A percentile compares a stretch with the other conserved stretches of the same genome.
phyloP scores from a whole-genome alignment of 345 rosid species.

The Salix suchowensis region DNA sequence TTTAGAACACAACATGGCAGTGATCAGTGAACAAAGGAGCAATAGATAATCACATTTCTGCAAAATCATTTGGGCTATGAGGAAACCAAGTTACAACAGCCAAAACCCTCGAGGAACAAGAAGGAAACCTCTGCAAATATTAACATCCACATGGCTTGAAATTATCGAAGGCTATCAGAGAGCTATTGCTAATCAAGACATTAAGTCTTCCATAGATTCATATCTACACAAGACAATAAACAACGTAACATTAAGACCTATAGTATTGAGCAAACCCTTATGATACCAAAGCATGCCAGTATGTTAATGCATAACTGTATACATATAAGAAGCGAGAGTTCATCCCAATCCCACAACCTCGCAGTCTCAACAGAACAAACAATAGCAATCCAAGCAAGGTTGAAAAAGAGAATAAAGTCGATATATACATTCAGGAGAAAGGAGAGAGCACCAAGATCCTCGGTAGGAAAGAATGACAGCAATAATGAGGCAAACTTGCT shows the following conservation, averaged over 20 bases:
- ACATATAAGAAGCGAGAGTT: not conserved
- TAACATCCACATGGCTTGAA: not conserved
- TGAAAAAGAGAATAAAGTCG: not conserved
- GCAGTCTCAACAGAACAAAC: not conserved
- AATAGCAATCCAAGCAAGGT: not conserved
- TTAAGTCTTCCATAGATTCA: not conserved
- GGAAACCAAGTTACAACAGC: not conserved
- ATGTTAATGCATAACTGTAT: not conserved
- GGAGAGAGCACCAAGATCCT: not conserved
- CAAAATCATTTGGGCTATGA: not conserved
- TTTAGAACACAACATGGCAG: not conserved
- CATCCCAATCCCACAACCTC: not conserved
- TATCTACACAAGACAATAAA: not conserved
- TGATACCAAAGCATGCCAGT: not conserved
- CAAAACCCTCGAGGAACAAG: not conserved
- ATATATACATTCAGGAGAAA: not conserved
- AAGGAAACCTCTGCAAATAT: not conserved
- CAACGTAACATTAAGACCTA: not conserved
- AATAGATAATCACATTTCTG: not conserved
- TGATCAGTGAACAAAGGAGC: not conserved
- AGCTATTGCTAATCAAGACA: not conserved
- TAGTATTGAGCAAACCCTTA: not conserved
- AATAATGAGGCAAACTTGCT: not conserved
- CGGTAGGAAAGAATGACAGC: not conserved
- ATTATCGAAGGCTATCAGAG: not conserved